Evolutionary conservation across 2,329 filamentous ascomycete species (phyloP), one percentile per base, ranked within the genome.

Genomic region (Fusarium miscanthi): DNA sequence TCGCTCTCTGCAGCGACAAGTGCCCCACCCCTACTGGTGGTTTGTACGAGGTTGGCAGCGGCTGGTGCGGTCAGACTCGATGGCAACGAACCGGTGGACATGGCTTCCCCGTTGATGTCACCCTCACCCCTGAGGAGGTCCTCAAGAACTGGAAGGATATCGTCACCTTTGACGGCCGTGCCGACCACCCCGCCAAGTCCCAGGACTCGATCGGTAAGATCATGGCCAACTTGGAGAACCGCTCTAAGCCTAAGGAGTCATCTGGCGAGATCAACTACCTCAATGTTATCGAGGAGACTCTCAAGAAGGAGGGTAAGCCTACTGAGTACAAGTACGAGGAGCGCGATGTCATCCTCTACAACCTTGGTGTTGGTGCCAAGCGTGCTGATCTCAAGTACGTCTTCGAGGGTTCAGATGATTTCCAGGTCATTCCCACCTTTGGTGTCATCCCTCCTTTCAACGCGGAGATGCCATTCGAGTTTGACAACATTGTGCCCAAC

Each of bases 381-480:
- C 91, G 93, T 75, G 94, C 90, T 35, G 94, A 99, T 70, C 88
- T 99, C 42, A 89, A 91, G 72, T 91, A 97, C 76, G 92, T 98
- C 70, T 99, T 94, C 80, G 96, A 99, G 87, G 93, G 94, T 79
- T 85, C 91, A 79, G 94, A 98, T 61, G 89, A 96, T 81, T 99
- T 99, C 90, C 94, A 98, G 82, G 92, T 94, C 59, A 87, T 98
- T 59, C 96, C 96, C 59, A 97, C 94, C n/a, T 99, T 93, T 79
- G 96, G 95, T 81, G 96, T 98, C 70, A 92, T 99, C 77, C 96
- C 96, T n/a, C 93, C 91, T 78, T 98, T 98, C 85, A 92, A 92
- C 84, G 92, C 94, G 68, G 88, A 93, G 74, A 86, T 91, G 69
- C 94, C 95, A 33, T 98, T 93, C 86, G 90, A 87, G 82, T 88